Percentiles rank a stretch among this genome's conserved stretches.
Conservation (phyloP, 176 grass and related monocot genomes). For the Oryza coarctata region DNA sequence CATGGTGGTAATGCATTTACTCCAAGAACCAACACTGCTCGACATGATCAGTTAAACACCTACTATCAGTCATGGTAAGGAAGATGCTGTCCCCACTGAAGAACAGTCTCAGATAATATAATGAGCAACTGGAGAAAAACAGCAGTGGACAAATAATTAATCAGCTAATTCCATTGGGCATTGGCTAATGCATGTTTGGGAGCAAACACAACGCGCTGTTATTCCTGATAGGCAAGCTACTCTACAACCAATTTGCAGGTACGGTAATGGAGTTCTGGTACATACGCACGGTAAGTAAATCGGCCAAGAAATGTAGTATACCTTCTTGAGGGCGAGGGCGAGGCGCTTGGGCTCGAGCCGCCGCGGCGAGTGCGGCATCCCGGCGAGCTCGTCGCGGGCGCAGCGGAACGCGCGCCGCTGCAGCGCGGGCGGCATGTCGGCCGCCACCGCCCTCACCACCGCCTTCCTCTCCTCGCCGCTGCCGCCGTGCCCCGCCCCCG, state of each 20-base stretch:
- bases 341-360: constrained; percentile 80
- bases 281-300: not conserved
- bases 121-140: not conserved
- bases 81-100: constrained; percentile 2
- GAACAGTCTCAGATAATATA: not conserved
- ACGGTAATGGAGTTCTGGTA: not conserved
- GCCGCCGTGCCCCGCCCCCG: not conserved
- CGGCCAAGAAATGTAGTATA: not conserved
- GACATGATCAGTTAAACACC: not conserved
- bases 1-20: not conserved
- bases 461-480: constrained; percentile 45
- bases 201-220: not conserved
- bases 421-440: constrained; percentile 70
- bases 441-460: constrained; percentile 67
- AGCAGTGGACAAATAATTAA: not conserved
- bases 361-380: constrained; percentile 66
- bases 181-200: not conserved
- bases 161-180: not conserved
- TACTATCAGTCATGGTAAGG: not conserved
- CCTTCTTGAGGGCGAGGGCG: constrained; percentile 91
- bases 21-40: constrained; percentile 2
- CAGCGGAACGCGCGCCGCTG: constrained; percentile 82
- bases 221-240: not conserved
- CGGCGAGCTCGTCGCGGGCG: constrained; percentile 66
- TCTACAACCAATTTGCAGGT: not conserved